Conservation (phyloP, 1,284 basidiomycete species). For the Boletus smithii region DNA sequence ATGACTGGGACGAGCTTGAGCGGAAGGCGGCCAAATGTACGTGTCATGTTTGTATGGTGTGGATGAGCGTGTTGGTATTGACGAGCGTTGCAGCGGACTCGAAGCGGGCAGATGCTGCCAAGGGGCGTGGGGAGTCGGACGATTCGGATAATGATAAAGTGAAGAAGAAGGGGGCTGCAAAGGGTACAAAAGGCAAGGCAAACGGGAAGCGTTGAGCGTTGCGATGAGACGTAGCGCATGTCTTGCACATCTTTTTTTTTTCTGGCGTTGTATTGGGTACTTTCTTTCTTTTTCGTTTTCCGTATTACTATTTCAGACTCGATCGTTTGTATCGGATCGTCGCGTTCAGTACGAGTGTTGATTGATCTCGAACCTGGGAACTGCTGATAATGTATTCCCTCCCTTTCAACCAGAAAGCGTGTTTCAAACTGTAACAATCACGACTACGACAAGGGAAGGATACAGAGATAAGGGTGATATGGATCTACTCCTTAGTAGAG, state of each 20-base stretch:
- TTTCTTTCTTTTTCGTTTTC: slow-evolving; percentile 1
- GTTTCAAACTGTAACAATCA: no score
- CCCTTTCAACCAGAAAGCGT: no score
- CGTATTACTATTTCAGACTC: slow-evolving; percentile 12
- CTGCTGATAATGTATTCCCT: no score
- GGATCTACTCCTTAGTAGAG: no score
- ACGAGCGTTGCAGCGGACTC: slow-evolving; percentile 53
- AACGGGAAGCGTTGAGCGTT: slow-evolving; percentile 40
- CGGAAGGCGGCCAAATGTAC: slow-evolving; percentile 81
- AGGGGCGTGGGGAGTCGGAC: slow-evolving; percentile 56
- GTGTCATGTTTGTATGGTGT: slow-evolving; percentile 7
- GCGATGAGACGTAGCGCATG: not conserved
- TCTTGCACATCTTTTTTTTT: slow-evolving; percentile 4
- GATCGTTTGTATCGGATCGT: slow-evolving; percentile 17
- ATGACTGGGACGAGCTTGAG: slow-evolving; percentile 96
- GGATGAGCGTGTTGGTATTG: not conserved
- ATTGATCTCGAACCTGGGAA: no score
- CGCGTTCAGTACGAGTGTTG: no score
- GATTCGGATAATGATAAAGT: slow-evolving; percentile 59
- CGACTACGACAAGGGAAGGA: no score
- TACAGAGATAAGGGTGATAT: no score
- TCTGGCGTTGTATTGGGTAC: not conserved
- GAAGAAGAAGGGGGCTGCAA: slow-evolving; percentile 54
- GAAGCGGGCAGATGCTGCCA: slow-evolving; percentile 52
- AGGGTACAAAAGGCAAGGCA: slow-evolving; percentile 37